phyloP scores from a whole-genome alignment of 2,329 filamentous ascomycete species.

The Trichoderma polysporum region DNA sequence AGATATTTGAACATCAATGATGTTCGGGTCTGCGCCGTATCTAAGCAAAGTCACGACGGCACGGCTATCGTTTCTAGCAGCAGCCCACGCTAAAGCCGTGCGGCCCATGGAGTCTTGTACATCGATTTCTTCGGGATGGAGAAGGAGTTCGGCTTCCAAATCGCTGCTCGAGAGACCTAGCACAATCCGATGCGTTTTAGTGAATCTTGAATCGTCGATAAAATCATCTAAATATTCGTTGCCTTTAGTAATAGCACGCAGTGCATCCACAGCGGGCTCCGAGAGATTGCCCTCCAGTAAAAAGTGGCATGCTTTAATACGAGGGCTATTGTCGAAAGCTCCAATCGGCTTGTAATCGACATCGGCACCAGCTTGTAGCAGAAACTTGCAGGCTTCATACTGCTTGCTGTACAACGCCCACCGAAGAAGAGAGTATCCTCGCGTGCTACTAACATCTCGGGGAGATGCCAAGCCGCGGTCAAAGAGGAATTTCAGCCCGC shows the following conservation, averaged over 20 bases:
- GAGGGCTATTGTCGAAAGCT: slow-evolving; percentile 23
- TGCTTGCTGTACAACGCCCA: slow-evolving; percentile 37
- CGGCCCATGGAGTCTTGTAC: slow-evolving; percentile 26
- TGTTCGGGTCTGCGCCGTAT: slow-evolving; percentile 25
- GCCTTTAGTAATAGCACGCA: slow-evolving; percentile 26
- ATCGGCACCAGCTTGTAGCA: slow-evolving; percentile 33
- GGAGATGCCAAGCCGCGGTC: slow-evolving; percentile 32
- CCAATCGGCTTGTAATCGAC: slow-evolving; percentile 29
- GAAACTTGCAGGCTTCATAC: slow-evolving; percentile 32
- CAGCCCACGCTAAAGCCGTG: slow-evolving; percentile 27
- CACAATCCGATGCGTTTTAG: slow-evolving; percentile 25
- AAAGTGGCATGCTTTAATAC: slow-evolving; percentile 28
- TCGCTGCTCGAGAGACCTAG: slow-evolving; percentile 20
- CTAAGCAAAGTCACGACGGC: slow-evolving; percentile 23
- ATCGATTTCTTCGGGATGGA: slow-evolving; percentile 20
- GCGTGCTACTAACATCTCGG: slow-evolving; percentile 32
- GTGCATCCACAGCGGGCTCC: slow-evolving; percentile 21
- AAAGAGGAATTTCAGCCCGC: slow-evolving; percentile 28
- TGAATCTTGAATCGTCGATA: slow-evolving; percentile 25
- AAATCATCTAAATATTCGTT: slow-evolving; percentile 26
- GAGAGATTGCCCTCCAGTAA: slow-evolving; percentile 25
- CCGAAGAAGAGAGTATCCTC: slow-evolving; percentile 36
- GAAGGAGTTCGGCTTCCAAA: slow-evolving; percentile 21
- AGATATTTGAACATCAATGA: slow-evolving; percentile 21
- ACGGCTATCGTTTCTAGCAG: slow-evolving; percentile 23